These are phyloP conservation scores for Aphanomyces invadans DNA, from an alignment of 352 stramenopile species.

Conservation along the genomic window DNA sequence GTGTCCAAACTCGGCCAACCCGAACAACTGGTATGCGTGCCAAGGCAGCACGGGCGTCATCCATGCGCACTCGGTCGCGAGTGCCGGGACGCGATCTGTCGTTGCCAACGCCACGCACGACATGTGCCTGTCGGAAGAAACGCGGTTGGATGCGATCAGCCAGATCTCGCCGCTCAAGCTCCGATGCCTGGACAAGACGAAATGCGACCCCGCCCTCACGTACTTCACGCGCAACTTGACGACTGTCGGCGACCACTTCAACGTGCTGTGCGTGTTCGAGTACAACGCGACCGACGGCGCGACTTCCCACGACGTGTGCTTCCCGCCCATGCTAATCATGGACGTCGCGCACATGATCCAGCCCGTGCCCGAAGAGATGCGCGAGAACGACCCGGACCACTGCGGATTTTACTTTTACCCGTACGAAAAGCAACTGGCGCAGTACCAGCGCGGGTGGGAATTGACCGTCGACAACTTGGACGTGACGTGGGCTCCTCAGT, in stretches of 20 bases:
- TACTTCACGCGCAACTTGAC: conserved; percentile 64
- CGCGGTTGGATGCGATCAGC: conserved; percentile 43
- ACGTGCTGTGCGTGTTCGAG: conserved; percentile 60
- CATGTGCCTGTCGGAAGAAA: conserved; percentile 47
- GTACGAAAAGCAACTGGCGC: conserved; percentile 56
- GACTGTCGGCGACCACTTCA: conserved; percentile 52
- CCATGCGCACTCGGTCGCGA: conserved; percentile 26
- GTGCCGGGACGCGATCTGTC: conserved; percentile 28
- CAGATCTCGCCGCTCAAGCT: conserved; percentile 55
- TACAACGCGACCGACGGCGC: conserved; percentile 35
- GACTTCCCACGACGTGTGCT: conserved; percentile 45
- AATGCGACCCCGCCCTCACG: conserved; percentile 33
- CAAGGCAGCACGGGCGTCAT: conserved; percentile 51
- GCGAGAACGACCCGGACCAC: conserved; percentile 55
- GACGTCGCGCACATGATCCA: conserved; percentile 56
- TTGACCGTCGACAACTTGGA: conserved; percentile 70
- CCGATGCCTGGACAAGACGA: conserved; percentile 41
- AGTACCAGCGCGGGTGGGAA: conserved; percentile 45
- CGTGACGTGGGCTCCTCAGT: conserved; percentile 59
- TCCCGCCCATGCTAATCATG: conserved; percentile 48
- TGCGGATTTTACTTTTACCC: conserved; percentile 74
- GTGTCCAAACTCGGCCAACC: conserved; percentile 64
- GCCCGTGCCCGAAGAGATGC: conserved; percentile 41
- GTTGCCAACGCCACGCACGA: conserved; percentile 26
- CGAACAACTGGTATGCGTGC: conserved; percentile 67